Percentiles rank a stretch among this genome's conserved stretches.
phyloP scores from a whole-genome alignment of 345 rosid genomes.

The Melaleuca quinquenervia region DNA sequence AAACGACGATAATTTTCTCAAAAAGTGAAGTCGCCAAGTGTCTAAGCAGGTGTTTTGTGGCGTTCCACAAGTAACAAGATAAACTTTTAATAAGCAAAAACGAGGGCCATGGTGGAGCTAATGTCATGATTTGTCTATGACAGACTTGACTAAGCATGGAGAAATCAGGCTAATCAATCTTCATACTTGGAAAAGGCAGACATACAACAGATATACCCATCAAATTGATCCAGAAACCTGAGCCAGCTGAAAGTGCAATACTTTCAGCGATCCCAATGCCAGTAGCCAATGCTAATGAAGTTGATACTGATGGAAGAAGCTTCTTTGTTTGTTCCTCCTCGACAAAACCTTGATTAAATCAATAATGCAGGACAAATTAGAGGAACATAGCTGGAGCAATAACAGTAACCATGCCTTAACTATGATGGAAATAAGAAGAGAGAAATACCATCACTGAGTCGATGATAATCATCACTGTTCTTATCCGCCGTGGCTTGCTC shows the following conservation, averaged over 20 bases:
- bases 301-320: slow-evolving; percentile 61
- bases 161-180: not conserved
- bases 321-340: slow-evolving; percentile 29
- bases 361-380: not conserved
- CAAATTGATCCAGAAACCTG: slow-evolving; percentile 71
- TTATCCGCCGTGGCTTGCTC: slow-evolving; percentile 47
- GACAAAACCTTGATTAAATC: slow-evolving; percentile 9
- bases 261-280: slow-evolving; percentile 79
- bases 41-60: not conserved
- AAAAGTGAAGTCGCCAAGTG: not conserved
- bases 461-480: slow-evolving; percentile 2
- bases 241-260: slow-evolving; percentile 58
- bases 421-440: not conserved
- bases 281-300: slow-evolving; percentile 76
- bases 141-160: not conserved
- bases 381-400: not conserved
- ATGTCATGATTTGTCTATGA: not conserved
- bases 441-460: slow-evolving; percentile 6
- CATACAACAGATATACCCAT: slow-evolving; percentile 94
- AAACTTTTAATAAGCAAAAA: not conserved
- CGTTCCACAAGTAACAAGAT: not conserved
- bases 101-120: not conserved
- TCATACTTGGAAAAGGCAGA: slow-evolving; percentile 15
- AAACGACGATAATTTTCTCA: not conserved
- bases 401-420: not conserved